Evolutionary conservation across 768 basidiomycete genomes (phyloP).

Genomic region (Lactifluus volemus): DNA sequence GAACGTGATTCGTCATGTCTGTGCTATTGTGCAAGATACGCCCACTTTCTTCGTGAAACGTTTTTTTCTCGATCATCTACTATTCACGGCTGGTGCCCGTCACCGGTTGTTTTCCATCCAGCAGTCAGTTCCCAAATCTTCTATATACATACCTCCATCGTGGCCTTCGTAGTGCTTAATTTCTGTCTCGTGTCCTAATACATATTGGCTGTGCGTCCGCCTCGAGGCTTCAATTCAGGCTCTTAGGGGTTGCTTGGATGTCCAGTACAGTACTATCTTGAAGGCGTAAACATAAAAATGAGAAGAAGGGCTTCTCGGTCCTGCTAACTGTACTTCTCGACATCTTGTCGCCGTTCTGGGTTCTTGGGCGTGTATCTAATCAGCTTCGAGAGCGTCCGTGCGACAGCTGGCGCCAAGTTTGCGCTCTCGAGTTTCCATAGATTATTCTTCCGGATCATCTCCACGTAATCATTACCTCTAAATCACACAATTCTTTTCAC

Average conservation of each 20-base stretch:
- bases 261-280: neutral
- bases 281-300: neutral
- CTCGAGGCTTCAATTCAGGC: neutral
- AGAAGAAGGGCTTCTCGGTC: neutral
- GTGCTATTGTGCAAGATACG: neutral
- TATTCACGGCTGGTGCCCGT: neutral
- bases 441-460: slow-evolving; percentile 5
- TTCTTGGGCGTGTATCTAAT: neutral
- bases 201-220: neutral
- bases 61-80: neutral
- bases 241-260: neutral
- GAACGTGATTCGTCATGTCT: neutral
- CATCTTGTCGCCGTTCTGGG: neutral
- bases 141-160: neutral
- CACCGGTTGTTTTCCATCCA: neutral
- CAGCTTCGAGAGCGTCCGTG: neutral
- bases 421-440: slow-evolving; percentile 3
- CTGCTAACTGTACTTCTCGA: neutral
- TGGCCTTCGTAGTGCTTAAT: neutral
- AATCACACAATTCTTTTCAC: slow-evolving; percentile 2
- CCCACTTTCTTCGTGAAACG: neutral
- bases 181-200: neutral
- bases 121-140: neutral
- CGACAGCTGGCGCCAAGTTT: neutral
- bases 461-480: neutral